Evolutionary conservation across 352 stramenopile genomes (phyloP).

Genomic region (Phytophthora sojae): DNA sequence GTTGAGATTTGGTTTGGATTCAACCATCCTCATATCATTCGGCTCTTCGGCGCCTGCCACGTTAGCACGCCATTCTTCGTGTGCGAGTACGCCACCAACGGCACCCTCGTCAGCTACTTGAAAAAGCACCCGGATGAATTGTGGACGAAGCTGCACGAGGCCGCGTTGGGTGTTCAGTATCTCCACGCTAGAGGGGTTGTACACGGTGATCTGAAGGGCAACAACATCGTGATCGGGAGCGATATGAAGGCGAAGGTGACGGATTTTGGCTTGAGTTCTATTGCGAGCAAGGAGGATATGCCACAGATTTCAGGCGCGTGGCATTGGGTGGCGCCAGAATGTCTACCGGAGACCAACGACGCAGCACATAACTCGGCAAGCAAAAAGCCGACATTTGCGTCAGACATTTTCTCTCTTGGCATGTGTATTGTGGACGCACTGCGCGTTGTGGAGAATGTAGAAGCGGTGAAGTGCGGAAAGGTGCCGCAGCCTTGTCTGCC

Average conservation of each 20-base stretch:
- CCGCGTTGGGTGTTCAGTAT: slow-evolving; percentile 19
- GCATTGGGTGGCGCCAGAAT: slow-evolving; percentile 21
- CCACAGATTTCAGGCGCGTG: slow-evolving; percentile 1
- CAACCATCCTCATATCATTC: slow-evolving; percentile 27
- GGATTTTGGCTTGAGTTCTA: slow-evolving; percentile 29
- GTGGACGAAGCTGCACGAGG: slow-evolving; percentile 16
- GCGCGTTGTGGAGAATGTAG: background rate
- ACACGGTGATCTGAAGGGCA: slow-evolving; percentile 17
- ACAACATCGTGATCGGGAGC: slow-evolving; percentile 31
- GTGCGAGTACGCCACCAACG: slow-evolving; percentile 28
- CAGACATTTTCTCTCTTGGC: slow-evolving; percentile 13
- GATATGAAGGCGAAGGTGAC: slow-evolving; percentile 33
- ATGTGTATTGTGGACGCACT: slow-evolving; percentile 10
- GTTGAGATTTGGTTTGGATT: slow-evolving; percentile 33
- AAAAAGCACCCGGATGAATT: slow-evolving; percentile 11
- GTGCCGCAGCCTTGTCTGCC: background rate
- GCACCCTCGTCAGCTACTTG: slow-evolving; percentile 25
- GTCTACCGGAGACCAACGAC: background rate
- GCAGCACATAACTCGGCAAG: background rate
- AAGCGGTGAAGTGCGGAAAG: background rate
- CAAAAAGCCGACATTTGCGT: slow-evolving; percentile 6
- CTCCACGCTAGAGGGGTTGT: slow-evolving; percentile 4
- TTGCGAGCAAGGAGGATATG: background rate
- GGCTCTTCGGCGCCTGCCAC: slow-evolving; percentile 12
- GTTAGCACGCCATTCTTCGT: slow-evolving; percentile 27